phyloP scores from a whole-genome alignment of 345 rosid species.

The Excoecaria agallocha region DNA sequence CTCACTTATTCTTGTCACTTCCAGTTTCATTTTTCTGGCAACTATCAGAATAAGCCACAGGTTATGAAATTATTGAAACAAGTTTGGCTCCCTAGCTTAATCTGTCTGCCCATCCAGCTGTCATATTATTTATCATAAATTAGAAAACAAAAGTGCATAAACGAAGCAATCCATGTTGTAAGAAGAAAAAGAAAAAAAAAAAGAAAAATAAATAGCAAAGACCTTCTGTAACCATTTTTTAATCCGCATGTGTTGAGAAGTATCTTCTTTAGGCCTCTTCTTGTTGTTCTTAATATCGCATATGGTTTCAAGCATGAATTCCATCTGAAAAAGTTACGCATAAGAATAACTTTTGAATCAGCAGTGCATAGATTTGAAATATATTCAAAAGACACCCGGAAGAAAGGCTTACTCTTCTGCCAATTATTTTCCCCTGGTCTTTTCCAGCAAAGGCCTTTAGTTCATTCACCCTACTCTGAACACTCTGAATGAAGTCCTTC shows the following conservation, averaged over 20 bases:
- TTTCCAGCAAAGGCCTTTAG: conserved; percentile 53
- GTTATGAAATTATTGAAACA: not conserved
- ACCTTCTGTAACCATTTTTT: conserved; percentile 98
- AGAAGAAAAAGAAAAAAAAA: not conserved
- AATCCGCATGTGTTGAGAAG: conserved; percentile 58
- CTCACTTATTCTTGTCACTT: too few relatives aligned
- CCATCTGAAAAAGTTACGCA: conserved; percentile 59
- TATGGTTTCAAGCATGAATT: conserved; percentile 90
- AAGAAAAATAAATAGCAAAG: conserved; percentile 1
- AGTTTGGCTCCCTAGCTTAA: not conserved
- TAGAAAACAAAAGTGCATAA: not conserved
- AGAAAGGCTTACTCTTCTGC: conserved; percentile 52
- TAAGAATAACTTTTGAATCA: conserved; percentile 4
- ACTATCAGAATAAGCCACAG: not conserved
- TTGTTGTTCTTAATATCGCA: conserved; percentile 90
- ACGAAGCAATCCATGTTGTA: not conserved
- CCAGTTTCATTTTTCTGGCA: too few relatives aligned
- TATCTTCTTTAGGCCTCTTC: conserved; percentile 69
- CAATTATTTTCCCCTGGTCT: conserved; percentile 38
- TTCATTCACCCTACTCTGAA: conserved; percentile 72
- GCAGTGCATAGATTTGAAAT: conserved; percentile 9
- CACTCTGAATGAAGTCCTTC: conserved; percentile 71
- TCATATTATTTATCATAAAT: not conserved
- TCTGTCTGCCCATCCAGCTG: not conserved
- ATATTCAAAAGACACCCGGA: not conserved